A percentile compares a stretch with the other conserved stretches of the same genome.
phyloP scores from a whole-genome alignment of 2,329 filamentous ascomycete genomes.

The Claviceps spartinae region DNA sequence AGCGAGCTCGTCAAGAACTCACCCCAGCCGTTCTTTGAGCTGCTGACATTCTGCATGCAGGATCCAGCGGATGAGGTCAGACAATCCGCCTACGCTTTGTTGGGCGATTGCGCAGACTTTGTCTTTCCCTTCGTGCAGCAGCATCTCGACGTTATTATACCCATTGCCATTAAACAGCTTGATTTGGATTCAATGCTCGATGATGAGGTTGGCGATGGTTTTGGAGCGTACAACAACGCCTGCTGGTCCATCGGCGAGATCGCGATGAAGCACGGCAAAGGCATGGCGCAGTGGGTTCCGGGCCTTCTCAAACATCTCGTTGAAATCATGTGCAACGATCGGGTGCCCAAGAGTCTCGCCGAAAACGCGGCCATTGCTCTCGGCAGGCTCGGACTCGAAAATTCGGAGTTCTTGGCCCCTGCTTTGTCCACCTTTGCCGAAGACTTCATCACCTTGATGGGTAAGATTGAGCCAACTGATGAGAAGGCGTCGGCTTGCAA shows the following conservation, averaged over 20 bases:
- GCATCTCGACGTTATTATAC: conserved; percentile 59
- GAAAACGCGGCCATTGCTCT: conserved; percentile 94
- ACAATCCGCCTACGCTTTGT: conserved; percentile 86
- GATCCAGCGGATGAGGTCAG: conserved; percentile 84
- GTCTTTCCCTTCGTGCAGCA: conserved; percentile 71
- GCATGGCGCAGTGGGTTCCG: conserved; percentile 64
- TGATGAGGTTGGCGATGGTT: conserved; percentile 71
- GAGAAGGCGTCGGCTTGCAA: conserved; percentile 91
- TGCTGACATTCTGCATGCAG: conserved; percentile 84
- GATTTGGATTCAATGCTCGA: conserved; percentile 65
- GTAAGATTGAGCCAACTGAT: conserved; percentile 72
- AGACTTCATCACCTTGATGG: conserved; percentile 70
- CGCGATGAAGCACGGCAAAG: conserved; percentile 61
- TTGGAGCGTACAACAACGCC: conserved; percentile 93
- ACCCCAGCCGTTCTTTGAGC: conserved; percentile 76
- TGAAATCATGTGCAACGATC: conserved; percentile 71
- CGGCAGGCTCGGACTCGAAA: conserved; percentile 72
- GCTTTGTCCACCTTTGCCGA: conserved; percentile 69
- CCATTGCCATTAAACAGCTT: conserved; percentile 74
- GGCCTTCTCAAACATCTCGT: conserved; percentile 65
- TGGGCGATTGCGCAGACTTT: conserved; percentile 90
- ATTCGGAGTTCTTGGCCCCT: conserved; percentile 61
- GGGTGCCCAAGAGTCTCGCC: conserved; percentile 72
- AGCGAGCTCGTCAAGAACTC: conserved; percentile 62
- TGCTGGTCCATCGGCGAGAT: conserved; percentile 97